phyloP scores from a whole-genome alignment of 495 filamentous ascomycete genomes.

The Mycothermus thermophilus region DNA sequence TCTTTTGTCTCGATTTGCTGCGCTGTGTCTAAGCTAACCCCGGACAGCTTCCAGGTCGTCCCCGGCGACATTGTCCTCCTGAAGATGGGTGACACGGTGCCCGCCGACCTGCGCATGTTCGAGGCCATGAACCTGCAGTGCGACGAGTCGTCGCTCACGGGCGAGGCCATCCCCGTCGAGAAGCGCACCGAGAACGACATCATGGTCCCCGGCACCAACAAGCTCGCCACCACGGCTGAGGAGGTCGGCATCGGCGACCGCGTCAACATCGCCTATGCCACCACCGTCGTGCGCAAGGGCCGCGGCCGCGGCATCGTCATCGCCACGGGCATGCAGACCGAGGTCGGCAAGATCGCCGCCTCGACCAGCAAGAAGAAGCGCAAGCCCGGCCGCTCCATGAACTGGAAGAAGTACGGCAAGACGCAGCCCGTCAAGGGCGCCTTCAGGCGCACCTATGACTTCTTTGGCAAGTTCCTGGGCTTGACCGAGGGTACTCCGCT shows the following conservation, averaged over 20 bases:
- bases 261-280: constrained; percentile 55
- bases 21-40: too few species aligned
- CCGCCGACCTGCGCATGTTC: constrained; percentile 60
- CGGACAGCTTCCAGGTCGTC: constrained; percentile 49
- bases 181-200: constrained; percentile 24
- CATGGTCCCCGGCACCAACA: constrained; percentile 17
- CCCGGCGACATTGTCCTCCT: constrained; percentile 71
- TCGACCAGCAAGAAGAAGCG: constrained; percentile 45
- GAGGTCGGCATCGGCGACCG: constrained; percentile 50
- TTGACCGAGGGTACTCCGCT: constrained; percentile 66
- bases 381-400: constrained; percentile 49
- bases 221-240: constrained; percentile 23
- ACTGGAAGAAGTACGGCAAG: constrained; percentile 47
- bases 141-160: constrained; percentile 40
- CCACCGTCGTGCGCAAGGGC: constrained; percentile 53
- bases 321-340: constrained; percentile 65
- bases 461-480: constrained; percentile 54
- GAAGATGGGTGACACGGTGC: constrained; percentile 74
- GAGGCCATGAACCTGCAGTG: constrained; percentile 60
- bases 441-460: constrained; percentile 46
- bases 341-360: constrained; percentile 72
- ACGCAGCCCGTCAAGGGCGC: constrained; percentile 44
- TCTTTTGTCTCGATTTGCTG: background rate
- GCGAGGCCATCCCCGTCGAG: constrained; percentile 46
- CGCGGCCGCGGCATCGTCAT: constrained; percentile 53